Evolutionary conservation across 2,329 filamentous ascomycete species (phyloP).

Genomic region (Xylaria sp.): DNA sequence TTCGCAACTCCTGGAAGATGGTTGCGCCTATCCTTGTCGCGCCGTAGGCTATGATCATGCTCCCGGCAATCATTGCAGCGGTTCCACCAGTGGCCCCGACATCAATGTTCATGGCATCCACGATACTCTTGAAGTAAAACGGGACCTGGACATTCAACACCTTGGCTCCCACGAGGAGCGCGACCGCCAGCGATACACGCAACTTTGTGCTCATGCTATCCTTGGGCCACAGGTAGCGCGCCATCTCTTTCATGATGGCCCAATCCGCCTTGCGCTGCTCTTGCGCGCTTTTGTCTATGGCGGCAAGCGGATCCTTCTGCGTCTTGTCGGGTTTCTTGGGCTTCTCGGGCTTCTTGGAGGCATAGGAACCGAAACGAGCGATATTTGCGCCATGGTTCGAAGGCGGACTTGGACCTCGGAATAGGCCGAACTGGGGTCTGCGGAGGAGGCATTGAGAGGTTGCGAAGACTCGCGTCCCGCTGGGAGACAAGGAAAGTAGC

Average conservation of each 20-base stretch:
- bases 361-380: slow-evolving; percentile 25
- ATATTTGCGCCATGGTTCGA: slow-evolving; percentile 10
- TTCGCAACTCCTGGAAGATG: slow-evolving; percentile 88
- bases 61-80: slow-evolving; percentile 83
- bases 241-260: slow-evolving; percentile 99
- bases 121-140: slow-evolving; percentile 98
- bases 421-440: slow-evolving; percentile 13
- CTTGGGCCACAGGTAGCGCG: slow-evolving; percentile 93
- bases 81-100: slow-evolving; percentile 85
- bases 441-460: slow-evolving; percentile 26
- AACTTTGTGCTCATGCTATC: slow-evolving; percentile 80
- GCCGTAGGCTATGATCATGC: slow-evolving; percentile 93
- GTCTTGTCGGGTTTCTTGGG: slow-evolving; percentile 24
- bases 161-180: slow-evolving; percentile 85
- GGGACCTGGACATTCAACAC: slow-evolving; percentile 96
- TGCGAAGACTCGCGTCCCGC: slow-evolving; percentile 24
- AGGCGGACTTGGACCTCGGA: slow-evolving; percentile 1
- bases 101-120: slow-evolving; percentile 97
- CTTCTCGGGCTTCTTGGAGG: slow-evolving; percentile 25
- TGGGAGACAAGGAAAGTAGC: slow-evolving; percentile 8
- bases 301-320: slow-evolving; percentile 59
- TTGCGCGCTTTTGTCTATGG: slow-evolving; percentile 69
- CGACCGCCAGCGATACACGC: slow-evolving; percentile 83
- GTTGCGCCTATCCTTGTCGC: slow-evolving; percentile 85
- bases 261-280: slow-evolving; percentile 97